phyloP scores from a whole-genome alignment of 2,329 filamentous ascomycete genomes.

The Thyridium curvatum region DNA sequence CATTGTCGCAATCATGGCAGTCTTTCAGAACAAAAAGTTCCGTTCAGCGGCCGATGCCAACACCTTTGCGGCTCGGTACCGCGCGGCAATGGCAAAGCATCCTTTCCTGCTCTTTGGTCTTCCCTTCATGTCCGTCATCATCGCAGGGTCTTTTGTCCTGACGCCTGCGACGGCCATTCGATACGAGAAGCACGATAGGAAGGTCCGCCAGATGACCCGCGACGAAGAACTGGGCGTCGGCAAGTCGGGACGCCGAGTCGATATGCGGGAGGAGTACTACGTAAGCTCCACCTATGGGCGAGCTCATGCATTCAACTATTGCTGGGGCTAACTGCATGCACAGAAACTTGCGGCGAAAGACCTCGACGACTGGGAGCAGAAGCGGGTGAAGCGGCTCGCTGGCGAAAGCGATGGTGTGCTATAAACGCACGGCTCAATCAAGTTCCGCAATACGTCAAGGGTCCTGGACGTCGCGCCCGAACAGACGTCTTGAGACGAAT shows the following conservation, averaged over 20 bases:
- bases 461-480: no score
- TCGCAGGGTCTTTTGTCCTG: slow-evolving; percentile 87
- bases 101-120: slow-evolving; percentile 92
- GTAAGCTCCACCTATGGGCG: slow-evolving; percentile 44
- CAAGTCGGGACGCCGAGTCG: slow-evolving; percentile 62
- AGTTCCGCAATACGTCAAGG: neutral
- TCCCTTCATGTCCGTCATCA: slow-evolving; percentile 84
- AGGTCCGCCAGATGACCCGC: slow-evolving; percentile 75
- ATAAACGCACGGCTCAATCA: slow-evolving; percentile 25
- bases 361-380: slow-evolving; percentile 94
- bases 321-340: slow-evolving; percentile 4
- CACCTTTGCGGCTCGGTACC: slow-evolving; percentile 70
- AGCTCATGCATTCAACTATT: slow-evolving; percentile 1
- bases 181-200: slow-evolving; percentile 89
- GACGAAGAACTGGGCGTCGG: slow-evolving; percentile 84
- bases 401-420: slow-evolving; percentile 86
- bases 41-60: slow-evolving; percentile 59
- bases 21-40: slow-evolving; percentile 67
- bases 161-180: slow-evolving; percentile 90
- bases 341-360: slow-evolving; percentile 82
- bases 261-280: slow-evolving; percentile 82
- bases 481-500: no score
- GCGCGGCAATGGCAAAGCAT: slow-evolving; percentile 64
- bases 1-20: slow-evolving; percentile 41
- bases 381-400: slow-evolving; percentile 80